Evolutionary conservation across 106 monocot genomes (phyloP), one percentile per base, ranked within the genome.

Genomic region (Hemerocallis citrina): DNA sequence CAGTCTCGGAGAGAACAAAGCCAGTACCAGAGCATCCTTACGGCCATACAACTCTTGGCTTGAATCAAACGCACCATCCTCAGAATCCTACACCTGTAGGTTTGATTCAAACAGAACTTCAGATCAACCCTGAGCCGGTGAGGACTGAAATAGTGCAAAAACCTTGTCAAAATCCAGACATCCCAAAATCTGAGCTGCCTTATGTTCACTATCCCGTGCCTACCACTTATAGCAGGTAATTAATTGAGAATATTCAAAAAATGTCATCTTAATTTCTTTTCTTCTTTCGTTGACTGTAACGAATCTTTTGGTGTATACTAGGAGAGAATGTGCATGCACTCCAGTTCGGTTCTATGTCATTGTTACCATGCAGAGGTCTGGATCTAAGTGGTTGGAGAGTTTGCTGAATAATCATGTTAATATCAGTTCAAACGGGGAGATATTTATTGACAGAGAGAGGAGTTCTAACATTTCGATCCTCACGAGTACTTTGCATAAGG

Each of bases 341-440:
- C 79, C 87, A 3, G 87, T 88, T n/a, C 68, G 67, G 5, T 74
- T 46, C 50, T 88, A 83, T 47, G 79, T 60, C 21, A 83, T 88
- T 47, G 30, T 88, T n/a, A 76, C 87, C 2, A 79, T 73, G 65
- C 87, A 88, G 40, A 75, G 87, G 32, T 88, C 83, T 13, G 59
- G 59, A 25, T 59, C 59, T 24, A 59, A 59, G 59, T 59, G 59
- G 59, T 59, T 59, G 39, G 87, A 88, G 66, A 88, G 83, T 22
- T 72, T 88, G 29, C 57, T 88, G 55, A 88, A 83, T 55, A 83
- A 73, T 57, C 87, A 88, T 54, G 41, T 49, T 9, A 88, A 88
- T 35, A 57, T 88, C 44, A 88, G 87, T 52, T 88, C 87, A 1
- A 82, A 88, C 64, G 87, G 87, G 25, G 87, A 88, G 57, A 76